Base-by-base conservation (phyloP, 140 eudicot species). In the Erigeron philadelphicus region DNA sequence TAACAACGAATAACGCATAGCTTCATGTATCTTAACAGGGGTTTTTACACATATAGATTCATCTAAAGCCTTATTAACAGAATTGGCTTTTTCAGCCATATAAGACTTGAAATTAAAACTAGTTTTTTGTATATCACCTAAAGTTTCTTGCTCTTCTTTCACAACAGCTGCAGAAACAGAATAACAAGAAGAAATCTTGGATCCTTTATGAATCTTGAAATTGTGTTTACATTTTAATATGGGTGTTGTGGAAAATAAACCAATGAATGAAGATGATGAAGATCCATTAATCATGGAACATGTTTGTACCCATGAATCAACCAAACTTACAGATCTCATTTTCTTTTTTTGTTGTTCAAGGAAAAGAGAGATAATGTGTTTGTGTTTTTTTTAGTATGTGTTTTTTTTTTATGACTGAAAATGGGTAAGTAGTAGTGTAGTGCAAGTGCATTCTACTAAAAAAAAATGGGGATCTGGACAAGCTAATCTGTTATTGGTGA, bases 1-100 rank as follows among this genome's bases (percentile, higher is more conserved):
- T 62, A 88, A 76, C 4, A 88, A 71, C 2, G 89, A 80, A 72
- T 88, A 85, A 4, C 87, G 70, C 95, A 85, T 88, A 0, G 95
- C 81, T 50, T 88, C 88, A 71, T 88, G 86, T 38, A 88, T 79
- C 40, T 52, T 78, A 12, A 81, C 79, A 54, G 89, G 89, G n/a
- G 76, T 67, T 68, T 54, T 69, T 0, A 85, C 41, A 0, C 69
- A 11, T 21, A 85, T 82, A 41, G 95, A 86, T 35, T 79, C 84
- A 47, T 85, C 87, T 1, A 85, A 31, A 9, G 95, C 89, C 11
- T 68, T 74, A 48, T 83, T 81, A 5, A 88, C 81, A 3, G 61
- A 70, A 49, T 65, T 67, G 6, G 78, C 89, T 54, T 83, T 85
- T 0, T 61, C 76, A 63, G 6, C 25, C 80, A 76, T 76, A 74